Evolutionary conservation across 805 yeast species (phyloP).

Genomic region (Wickerhamiella nectarea): DNA sequence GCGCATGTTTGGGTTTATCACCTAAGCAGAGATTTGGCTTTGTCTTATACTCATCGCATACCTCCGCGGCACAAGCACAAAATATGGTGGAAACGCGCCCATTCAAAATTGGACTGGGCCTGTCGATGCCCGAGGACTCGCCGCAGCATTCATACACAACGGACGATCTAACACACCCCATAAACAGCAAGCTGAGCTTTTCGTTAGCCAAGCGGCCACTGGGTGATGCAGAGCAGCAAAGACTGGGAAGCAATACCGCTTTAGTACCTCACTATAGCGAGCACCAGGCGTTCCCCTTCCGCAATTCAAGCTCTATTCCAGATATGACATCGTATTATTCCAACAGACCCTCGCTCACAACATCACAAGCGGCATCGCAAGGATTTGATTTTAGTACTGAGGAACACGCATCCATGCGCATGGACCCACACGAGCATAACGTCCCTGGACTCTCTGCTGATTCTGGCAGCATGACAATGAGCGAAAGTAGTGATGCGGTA

Average conservation of each 20-base stretch:
- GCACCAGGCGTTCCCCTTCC: not conserved
- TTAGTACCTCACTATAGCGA: conserved; percentile 9
- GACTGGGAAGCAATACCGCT: conserved; percentile 7
- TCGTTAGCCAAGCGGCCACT: conserved; percentile 12
- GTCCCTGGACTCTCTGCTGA: conserved; percentile 3
- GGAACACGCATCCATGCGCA: conserved; percentile 6
- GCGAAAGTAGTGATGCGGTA: conserved; percentile 3
- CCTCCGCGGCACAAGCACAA: too few relatives aligned
- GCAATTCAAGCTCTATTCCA: conserved; percentile 6
- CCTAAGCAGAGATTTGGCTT: not conserved
- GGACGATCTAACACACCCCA: conserved; percentile 13
- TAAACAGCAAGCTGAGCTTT: conserved; percentile 11
- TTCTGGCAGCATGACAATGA: not conserved
- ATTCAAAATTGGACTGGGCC: too few relatives aligned
- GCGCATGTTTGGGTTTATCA: not conserved
- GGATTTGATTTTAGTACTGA: conserved; percentile 2
- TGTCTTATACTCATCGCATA: too few relatives aligned
- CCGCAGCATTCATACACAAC: not conserved
- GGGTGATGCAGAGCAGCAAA: conserved; percentile 11
- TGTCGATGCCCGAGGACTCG: too few relatives aligned
- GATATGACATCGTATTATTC: not conserved
- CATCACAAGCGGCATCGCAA: too few relatives aligned
- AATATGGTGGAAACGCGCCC: too few relatives aligned
- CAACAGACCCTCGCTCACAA: too few relatives aligned
- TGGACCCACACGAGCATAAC: conserved; percentile 8